Conservation (phyloP, 768 basidiomycete species). For the Mycena galopus region DNA sequence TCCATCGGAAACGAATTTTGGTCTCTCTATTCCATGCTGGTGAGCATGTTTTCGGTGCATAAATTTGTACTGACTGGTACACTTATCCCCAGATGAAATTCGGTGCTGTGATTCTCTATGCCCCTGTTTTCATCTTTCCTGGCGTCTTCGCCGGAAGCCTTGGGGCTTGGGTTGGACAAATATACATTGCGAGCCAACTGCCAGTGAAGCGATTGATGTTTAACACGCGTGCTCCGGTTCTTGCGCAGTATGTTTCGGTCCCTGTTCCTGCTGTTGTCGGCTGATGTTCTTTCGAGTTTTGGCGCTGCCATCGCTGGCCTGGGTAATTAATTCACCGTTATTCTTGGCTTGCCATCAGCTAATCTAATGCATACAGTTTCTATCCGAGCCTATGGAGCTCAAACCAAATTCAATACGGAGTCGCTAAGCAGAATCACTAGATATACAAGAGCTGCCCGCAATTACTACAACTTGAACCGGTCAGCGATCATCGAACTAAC, state of each 20-base stretch:
- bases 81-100: constrained; percentile 40
- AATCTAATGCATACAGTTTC: constrained; percentile 34
- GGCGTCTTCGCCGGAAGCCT: constrained; percentile 41
- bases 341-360: background rate
- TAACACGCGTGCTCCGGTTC: constrained; percentile 40
- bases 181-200: constrained; percentile 46
- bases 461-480: constrained; percentile 25
- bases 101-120: constrained; percentile 43
- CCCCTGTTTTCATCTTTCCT: constrained; percentile 47
- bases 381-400: constrained; percentile 64
- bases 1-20: constrained; percentile 49
- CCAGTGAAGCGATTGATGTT: constrained; percentile 43
- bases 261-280: constrained; percentile 21
- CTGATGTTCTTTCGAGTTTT: constrained; percentile 39
- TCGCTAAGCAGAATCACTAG: constrained; percentile 55
- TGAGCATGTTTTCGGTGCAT: constrained; percentile 30
- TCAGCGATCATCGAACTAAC: constrained; percentile 36
- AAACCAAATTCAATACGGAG: constrained; percentile 51
- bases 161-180: constrained; percentile 37
- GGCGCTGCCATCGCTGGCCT: constrained; percentile 62
- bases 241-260: constrained; percentile 49
- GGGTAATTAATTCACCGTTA: constrained; percentile 7
- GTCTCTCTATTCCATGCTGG: constrained; percentile 46
- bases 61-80: background rate
- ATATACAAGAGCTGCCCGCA: constrained; percentile 42